Percentiles rank a stretch among this genome's conserved stretches.
phyloP scores from a whole-genome alignment of 2,329 filamentous ascomycete species.

The Corinectria fuckeliana region DNA sequence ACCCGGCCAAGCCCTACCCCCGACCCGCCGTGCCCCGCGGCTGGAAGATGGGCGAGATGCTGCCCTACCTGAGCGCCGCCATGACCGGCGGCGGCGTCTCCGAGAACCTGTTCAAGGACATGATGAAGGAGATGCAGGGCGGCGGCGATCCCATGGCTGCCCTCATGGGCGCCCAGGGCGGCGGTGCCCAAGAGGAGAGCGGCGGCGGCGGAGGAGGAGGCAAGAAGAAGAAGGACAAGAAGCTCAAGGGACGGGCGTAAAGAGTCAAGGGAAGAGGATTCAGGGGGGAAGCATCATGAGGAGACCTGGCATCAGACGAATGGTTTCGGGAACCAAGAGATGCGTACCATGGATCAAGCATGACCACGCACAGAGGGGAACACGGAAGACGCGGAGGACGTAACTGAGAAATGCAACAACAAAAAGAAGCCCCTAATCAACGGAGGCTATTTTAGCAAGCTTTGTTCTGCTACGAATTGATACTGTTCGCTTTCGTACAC shows the following conservation, averaged over 20 bases:
- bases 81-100: conserved; percentile 92
- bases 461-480: conserved; percentile 23
- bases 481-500: conserved; percentile 24
- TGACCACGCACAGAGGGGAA: background rate
- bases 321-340: background rate
- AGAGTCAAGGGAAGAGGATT: background rate
- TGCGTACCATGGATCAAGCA: conserved; percentile 9
- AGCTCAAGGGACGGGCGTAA: conserved; percentile 49
- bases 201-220: conserved; percentile 35
- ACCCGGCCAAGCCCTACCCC: conserved; percentile 71
- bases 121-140: conserved; percentile 89
- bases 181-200: conserved; percentile 32
- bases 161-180: conserved; percentile 48
- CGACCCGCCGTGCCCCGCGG: conserved; percentile 79
- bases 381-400: background rate
- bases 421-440: conserved; percentile 1
- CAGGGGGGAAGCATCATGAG: background rate
- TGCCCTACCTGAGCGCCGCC: conserved; percentile 88
- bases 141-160: conserved; percentile 55
- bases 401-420: conserved; percentile 13
- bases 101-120: conserved; percentile 94
- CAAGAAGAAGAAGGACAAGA: conserved; percentile 58
- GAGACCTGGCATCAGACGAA: background rate
- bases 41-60: conserved; percentile 85
- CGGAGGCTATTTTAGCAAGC: conserved; percentile 14